Conservation (phyloP, 176 grass and related monocot species). For the Eleusine coracana region DNA sequence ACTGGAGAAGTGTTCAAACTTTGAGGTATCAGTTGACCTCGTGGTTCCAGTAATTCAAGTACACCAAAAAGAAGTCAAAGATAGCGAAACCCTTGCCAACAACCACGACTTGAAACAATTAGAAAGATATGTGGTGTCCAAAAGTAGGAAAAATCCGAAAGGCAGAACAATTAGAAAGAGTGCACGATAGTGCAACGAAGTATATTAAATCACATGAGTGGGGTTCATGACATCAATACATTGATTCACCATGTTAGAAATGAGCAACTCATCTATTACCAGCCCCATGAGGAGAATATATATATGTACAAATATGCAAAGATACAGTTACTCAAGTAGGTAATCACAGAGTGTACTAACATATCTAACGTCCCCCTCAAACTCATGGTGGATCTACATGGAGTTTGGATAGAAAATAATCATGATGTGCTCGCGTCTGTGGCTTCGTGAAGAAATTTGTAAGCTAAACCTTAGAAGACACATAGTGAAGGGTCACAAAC, state of each 20-base stretch:
- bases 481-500: no score
- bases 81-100: slow-evolving; percentile 17
- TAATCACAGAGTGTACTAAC: no score
- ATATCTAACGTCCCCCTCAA: no score
- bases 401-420: no score
- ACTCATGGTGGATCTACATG: no score
- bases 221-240: background rate
- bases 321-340: no score
- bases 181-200: background rate
- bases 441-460: no score
- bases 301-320: no score
- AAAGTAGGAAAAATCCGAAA: background rate
- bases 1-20: slow-evolving; percentile 26
- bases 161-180: background rate
- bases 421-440: no score
- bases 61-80: slow-evolving; percentile 1
- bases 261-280: no score
- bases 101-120: background rate
- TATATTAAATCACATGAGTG: background rate
- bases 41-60: slow-evolving; percentile 11
- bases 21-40: background rate
- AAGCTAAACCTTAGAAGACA: no score
- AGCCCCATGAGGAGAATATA: no score
- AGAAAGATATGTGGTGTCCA: background rate
- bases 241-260: background rate